Evolutionary conservation across 2,329 filamentous ascomycete genomes (phyloP), one percentile per base, ranked within the genome.

Genomic region (Pyrenochaeta sp.): DNA sequence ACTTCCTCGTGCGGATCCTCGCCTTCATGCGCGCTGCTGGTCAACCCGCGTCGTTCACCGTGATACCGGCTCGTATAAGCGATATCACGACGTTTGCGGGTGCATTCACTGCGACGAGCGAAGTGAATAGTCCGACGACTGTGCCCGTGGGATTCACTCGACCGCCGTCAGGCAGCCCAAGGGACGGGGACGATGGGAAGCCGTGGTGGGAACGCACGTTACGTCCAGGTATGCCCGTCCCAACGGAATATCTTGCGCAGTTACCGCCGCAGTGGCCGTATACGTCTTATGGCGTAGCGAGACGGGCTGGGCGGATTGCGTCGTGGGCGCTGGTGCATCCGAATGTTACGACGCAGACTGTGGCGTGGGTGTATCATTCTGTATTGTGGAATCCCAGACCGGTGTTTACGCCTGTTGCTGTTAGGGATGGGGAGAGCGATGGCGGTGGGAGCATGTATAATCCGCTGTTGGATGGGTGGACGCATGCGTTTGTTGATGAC

Each of bases 181-280:
- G 19, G 19, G 13, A 8, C 8, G 8, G 3, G 3, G 40, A 15
- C 9, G 40, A 15, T 5, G 22, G 9, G 24, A 30, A 27, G 12
- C 13, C 36, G 12, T 52, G 43, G 46, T 45, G 30, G 40, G n/a
- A 44, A 25, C 28, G 15, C 2, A 32, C 30, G 7, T 25, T 49
- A 12, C 42, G 36, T 4, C 19, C 44, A 1, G 28, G 19, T 15
- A 7, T 8, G 9, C 24, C 45, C 10, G 27, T 56, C 4, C 61
- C 58, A n/a, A 48, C 59, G 9, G 15, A 55, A 24, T 59, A 59
- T 25, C 48, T 62, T 13, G 24, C 55, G 2, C 61, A 66, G 37
- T 3, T 62, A 5, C 61, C 59, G 5, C 4, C 22, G 12, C 22
- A 49, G 27, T 64, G 63, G 63, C 60, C 63, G 5, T 65, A 65